Evolutionary conservation across 129 eudicot species (phyloP).

Genomic region (Tagetes erecta): DNA sequence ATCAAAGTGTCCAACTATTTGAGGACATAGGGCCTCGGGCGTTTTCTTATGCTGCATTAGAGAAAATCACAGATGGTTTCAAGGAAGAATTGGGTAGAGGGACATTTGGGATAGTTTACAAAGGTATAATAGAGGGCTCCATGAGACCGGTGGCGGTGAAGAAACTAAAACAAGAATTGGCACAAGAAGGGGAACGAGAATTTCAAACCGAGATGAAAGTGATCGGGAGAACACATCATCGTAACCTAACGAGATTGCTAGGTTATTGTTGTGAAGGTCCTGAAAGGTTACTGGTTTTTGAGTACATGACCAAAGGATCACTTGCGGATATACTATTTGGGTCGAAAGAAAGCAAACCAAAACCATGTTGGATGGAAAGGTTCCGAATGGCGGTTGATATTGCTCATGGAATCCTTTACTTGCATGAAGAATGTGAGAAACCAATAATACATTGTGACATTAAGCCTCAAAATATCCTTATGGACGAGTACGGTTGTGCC

Average conservation of each 20-base stretch:
- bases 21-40: slow-evolving; percentile 19
- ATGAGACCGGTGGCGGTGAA: slow-evolving; percentile 43
- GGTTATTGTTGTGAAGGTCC: slow-evolving; percentile 49
- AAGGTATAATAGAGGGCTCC: slow-evolving; percentile 34
- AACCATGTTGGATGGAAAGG: slow-evolving; percentile 31
- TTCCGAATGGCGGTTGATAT: slow-evolving; percentile 27
- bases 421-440: slow-evolving; percentile 43
- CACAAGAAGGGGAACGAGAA: slow-evolving; percentile 35
- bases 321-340: slow-evolving; percentile 39
- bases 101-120: slow-evolving; percentile 49
- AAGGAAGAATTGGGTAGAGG: slow-evolving; percentile 47
- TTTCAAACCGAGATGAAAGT: slow-evolving; percentile 46
- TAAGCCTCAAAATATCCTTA: slow-evolving; percentile 45
- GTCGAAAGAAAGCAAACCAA: slow-evolving; percentile 15
- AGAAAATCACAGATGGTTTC: slow-evolving; percentile 33
- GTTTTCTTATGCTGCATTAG: slow-evolving; percentile 43
- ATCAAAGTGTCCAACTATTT: slow-evolving; percentile 13
- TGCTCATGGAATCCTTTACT: slow-evolving; percentile 30
- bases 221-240: slow-evolving; percentile 49
- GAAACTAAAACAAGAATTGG: not conserved
- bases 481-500: slow-evolving; percentile 34
- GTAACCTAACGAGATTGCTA: slow-evolving; percentile 37
- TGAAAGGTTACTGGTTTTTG: slow-evolving; percentile 38
- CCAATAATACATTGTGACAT: slow-evolving; percentile 46
- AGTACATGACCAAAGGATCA: slow-evolving; percentile 53